Evolutionary conservation across 257 asterid genomes (phyloP), one percentile per base, ranked within the genome.

Genomic region (Coffea eugenioides): DNA sequence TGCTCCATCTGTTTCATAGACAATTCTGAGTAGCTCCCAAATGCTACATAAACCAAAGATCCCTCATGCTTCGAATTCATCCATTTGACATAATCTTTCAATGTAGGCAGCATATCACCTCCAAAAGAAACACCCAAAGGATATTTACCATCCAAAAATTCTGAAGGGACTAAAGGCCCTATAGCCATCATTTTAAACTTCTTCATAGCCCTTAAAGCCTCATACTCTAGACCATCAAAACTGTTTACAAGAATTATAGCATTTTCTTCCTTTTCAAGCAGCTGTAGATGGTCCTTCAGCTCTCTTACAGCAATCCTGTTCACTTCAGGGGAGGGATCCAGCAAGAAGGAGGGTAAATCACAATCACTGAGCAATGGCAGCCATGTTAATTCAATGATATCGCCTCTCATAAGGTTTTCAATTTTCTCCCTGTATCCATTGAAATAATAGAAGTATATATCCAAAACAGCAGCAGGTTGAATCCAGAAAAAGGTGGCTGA

Each of bases 101-200:
- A 46, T 41, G 6, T 48, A 3, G 9, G 9, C 52, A 6, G 27
- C 27, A 85, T 57, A 41, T 85, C 88, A 5, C 86, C 87, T 15
- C 90, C 86, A 71, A 76, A 89, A 0, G 80, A 61, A 3, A 54
- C 75, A 10, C 87, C 92, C 5, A 75, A 62, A 8, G 84, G 82
- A 31, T 88, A 88, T 1, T 25, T 46, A 0, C 86, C 91, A 62
- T 87, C 88, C 41, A 84, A 49, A 73, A 84, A 87, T 31, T 83
- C 84, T 0, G 90, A 86, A 3, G 91, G 91, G 51, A 89, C 39
- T 51, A 88, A 81, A 6, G 93, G 93, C 1, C 91, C 93, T 39
- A 89, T 76, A 3, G 77, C 85, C 25, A 83, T 39, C 73, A 88
- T 27, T 3, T 80, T 79, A 18, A 75, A 77, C 57, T 83, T 85